These are phyloP conservation scores for Elsinoe necatrix DNA, from an alignment of 2,329 filamentous ascomycete genomes.

Conservation along the genomic window DNA sequence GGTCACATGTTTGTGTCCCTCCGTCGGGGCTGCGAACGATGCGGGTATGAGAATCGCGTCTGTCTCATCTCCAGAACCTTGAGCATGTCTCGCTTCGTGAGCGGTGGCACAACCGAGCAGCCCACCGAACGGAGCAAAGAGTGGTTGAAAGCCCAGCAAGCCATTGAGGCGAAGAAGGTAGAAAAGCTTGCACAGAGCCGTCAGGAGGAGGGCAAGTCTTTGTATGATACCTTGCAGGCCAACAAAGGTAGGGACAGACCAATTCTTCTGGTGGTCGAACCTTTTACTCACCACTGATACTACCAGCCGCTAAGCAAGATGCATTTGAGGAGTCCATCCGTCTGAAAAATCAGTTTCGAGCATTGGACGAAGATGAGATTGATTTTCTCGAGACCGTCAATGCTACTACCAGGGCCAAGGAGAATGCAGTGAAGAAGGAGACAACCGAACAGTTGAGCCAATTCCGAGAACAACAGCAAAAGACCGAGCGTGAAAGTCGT, in stretches of 20 bases:
- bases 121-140: constrained; percentile 43
- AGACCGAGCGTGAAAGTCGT: constrained; percentile 44
- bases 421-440: constrained; percentile 49
- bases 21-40: background rate
- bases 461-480: constrained; percentile 52
- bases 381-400: constrained; percentile 59
- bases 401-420: constrained; percentile 49
- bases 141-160: constrained; percentile 57
- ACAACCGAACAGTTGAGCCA: constrained; percentile 50
- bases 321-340: constrained; percentile 66
- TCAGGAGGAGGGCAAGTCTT: constrained; percentile 48
- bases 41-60: background rate
- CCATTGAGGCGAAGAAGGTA: constrained; percentile 54
- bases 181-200: constrained; percentile 45
- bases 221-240: constrained; percentile 69
- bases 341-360: constrained; percentile 67
- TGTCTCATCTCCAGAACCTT: background rate
- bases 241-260: constrained; percentile 57
- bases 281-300: background rate
- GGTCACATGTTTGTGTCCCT: background rate
- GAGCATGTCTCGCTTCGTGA: constrained; percentile 45
- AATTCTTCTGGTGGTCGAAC: too few species aligned
- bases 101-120: constrained; percentile 41
- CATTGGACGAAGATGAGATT: constrained; percentile 70
- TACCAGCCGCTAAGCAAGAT: constrained; percentile 65